These are phyloP conservation scores for Castanea sativa DNA, from an alignment of 306 rosid genomes.

Conservation along the genomic window DNA sequence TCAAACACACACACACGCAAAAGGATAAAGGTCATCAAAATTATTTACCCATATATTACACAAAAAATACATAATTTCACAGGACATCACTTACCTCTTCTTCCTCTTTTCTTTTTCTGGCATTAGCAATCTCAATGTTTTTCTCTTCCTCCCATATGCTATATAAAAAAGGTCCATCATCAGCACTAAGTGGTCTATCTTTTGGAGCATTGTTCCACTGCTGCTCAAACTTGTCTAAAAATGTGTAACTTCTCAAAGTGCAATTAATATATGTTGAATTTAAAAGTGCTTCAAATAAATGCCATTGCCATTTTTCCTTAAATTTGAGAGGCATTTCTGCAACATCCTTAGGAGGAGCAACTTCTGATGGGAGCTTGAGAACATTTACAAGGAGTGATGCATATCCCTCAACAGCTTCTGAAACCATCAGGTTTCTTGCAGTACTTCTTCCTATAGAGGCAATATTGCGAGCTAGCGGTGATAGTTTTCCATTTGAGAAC, in stretches of 20 bases:
- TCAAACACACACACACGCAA: background rate
- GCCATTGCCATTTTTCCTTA: slow-evolving; percentile 89
- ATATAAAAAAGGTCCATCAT: slow-evolving; percentile 58
- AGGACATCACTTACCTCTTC: slow-evolving; percentile 64
- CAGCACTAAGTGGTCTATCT: slow-evolving; percentile 33
- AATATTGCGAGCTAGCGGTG: slow-evolving; percentile 68
- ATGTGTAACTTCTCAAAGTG: slow-evolving; percentile 41
- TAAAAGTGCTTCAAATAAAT: slow-evolving; percentile 60
- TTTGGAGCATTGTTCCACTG: slow-evolving; percentile 60
- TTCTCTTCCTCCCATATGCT: slow-evolving; percentile 94
- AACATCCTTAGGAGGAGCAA: slow-evolving; percentile 55
- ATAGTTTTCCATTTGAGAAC: slow-evolving; percentile 60
- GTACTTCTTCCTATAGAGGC: slow-evolving; percentile 70
- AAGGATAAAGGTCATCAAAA: slow-evolving; percentile 3
- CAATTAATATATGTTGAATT: slow-evolving; percentile 46
- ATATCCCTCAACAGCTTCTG: slow-evolving; percentile 72
- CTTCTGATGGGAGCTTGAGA: slow-evolving; percentile 83
- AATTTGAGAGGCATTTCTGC: slow-evolving; percentile 54
- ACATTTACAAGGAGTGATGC: slow-evolving; percentile 64
- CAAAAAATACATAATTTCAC: slow-evolving; percentile 6
- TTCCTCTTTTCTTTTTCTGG: slow-evolving; percentile 70
- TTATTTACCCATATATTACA: slow-evolving; percentile 4
- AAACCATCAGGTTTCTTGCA: slow-evolving; percentile 68
- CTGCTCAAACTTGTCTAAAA: slow-evolving; percentile 66
- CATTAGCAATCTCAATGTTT: slow-evolving; percentile 39